These are phyloP conservation scores for Blastomyces percursus DNA, from an alignment of 2,329 filamentous ascomycete species.

Conservation along the genomic window DNA sequence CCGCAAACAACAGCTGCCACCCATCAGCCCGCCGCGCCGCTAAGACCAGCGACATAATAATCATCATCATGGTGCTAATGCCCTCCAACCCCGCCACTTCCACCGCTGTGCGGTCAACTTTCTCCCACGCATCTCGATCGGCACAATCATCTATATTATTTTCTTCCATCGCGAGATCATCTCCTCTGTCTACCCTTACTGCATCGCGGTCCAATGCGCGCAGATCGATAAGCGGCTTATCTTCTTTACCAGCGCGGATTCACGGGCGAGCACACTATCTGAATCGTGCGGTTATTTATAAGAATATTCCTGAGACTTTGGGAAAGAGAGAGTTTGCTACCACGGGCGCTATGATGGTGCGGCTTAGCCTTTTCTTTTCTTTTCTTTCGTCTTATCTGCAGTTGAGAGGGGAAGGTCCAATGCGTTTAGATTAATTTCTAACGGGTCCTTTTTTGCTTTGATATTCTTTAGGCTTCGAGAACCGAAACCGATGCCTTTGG, in stretches of 20 bases:
- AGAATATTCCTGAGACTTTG: background rate
- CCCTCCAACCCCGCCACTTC: constrained; percentile 7
- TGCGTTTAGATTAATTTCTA: background rate
- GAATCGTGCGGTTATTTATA: background rate
- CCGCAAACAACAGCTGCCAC: background rate
- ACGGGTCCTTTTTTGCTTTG: background rate
- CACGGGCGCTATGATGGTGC: constrained; percentile 12
- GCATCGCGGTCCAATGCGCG: background rate
- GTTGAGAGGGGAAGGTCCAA: background rate
- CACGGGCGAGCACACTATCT: background rate
- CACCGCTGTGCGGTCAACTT: constrained; percentile 7
- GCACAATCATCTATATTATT: background rate
- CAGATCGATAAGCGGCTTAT: background rate
- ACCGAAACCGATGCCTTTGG: constrained; percentile 97
- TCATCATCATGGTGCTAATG: background rate
- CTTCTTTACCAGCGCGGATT: background rate
- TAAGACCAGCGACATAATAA: background rate
- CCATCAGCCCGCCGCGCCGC: background rate
- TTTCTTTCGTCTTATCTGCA: background rate
- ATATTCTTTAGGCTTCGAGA: constrained; percentile 39
- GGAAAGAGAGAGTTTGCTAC: constrained; percentile 11
- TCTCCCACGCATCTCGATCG: constrained; percentile 10
- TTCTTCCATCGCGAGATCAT: constrained; percentile 1
- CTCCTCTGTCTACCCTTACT: background rate
- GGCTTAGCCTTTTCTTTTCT: background rate